Base-by-base conservation (phyloP, 176 grass and related monocot species). In the Raddia guianensis region DNA sequence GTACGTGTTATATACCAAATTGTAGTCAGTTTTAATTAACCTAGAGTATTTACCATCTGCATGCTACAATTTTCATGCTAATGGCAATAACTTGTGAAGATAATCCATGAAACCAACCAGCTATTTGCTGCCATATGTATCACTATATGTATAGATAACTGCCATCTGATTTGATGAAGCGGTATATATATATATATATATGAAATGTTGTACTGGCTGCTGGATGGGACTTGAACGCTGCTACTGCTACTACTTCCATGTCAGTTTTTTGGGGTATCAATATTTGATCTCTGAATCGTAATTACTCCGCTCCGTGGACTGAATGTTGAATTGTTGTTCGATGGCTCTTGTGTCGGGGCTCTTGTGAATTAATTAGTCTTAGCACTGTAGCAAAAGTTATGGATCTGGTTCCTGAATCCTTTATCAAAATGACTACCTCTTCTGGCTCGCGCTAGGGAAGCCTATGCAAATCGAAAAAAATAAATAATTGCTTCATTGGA, bases 11-110 rank as follows among this genome's bases (percentile, higher is more conserved):
- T 52, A 73, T 68, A 35, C 8, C 7, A 61, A 12, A 79, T 74
- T 33, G 5, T 70, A 53, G 12, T 16, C 54, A 66, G 72, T 67
- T 43, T 15, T 69, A 63, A 48, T 80, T 89, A 49, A 80, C 81
- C 69, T 55, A 53, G 51, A 2, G 20, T 27, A 73, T 54, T 16
- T 75, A 80, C 35, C 47, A 14, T 63, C 74, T 65, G 8, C 33
- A 64, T 1, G 12, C 45, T 74, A 43, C 76, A 69, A 34, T 42
- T 80, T 73, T 52, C 33, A 50, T 63, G 62, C 62, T 79, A 48
- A 47, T 73, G 56, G 68, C 16, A 65, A 1, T 70, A 76, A 72
- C 68, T 27, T 63, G 6, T 62, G 68, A 35, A 67, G 61, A 67
- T 75, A 69, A 68, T 9, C 55, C 34, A 21, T 40, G 68, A 16